Base-by-base conservation (phyloP, 169 alveolate genomes). In the Amoebophrya sp. region DNA sequence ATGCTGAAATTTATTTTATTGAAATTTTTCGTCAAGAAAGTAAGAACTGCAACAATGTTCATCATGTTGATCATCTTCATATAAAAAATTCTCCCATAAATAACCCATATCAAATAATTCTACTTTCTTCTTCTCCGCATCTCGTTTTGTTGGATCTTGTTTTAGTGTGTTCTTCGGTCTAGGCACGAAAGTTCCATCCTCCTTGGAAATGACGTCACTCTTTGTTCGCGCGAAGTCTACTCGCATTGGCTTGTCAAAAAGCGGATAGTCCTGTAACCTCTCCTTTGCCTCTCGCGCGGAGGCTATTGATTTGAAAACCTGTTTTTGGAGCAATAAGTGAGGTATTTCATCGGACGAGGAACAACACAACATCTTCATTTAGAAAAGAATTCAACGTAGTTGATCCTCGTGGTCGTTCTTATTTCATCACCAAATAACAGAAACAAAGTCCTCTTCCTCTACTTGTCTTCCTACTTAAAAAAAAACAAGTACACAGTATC, bases 201-300 rank as follows among this genome's bases (percentile, higher is more conserved):
- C 34, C 41, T 93, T 93, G 26, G 94, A 90, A 55, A 93, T 93
- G 29, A 41, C 89, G 39, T 93, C 94, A 29, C 93, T 90, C 36
- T 93, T 93, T 3, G 83, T 78, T 41, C 90, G 41, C 12, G 94
- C 93, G 39, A 29, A 93, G 38, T 93, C 47, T 0, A 93, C 41
- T 78, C 91, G 90, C 94, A 90, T 90, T 34, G 78, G 78, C 38
- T 90, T 90, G 92, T 65, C 33, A 18, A 65, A 65, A 1, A 65
- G 83, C 33, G 83, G 83, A 65, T 12, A 65, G 83, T 65, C n/a
- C 83, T 65, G 83, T 36, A 65, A 26, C 10, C 38, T 0, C 2
- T 1, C 83, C 83, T 6, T 65, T 36, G 83, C 83, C 36, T 65
- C 83, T 36, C 26, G 2, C 33, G 83, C 83, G 36, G 33, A 6